Evolutionary conservation across 2,329 filamentous ascomycete species (phyloP).

Genomic region (Epichloe brachyelytri): DNA sequence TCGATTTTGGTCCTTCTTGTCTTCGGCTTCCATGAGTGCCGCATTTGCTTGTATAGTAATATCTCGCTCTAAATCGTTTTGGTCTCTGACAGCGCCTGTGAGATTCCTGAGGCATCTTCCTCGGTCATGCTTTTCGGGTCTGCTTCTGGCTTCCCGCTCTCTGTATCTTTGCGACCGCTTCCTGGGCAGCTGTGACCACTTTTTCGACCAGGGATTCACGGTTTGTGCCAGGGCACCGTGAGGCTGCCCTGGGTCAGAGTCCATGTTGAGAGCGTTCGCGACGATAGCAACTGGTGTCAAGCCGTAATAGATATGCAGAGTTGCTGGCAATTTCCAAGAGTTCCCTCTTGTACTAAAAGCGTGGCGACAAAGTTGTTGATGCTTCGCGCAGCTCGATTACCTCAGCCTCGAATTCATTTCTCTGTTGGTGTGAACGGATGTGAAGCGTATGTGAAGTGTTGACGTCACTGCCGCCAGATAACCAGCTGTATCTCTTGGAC

Average conservation of each 20-base stretch:
- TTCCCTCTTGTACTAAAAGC: not conserved
- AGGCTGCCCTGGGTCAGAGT: conserved; percentile 10
- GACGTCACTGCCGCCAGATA: not conserved
- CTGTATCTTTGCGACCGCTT: conserved; percentile 2
- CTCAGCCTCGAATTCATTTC: not conserved
- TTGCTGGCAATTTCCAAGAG: not conserved
- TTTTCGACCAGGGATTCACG: conserved; percentile 15
- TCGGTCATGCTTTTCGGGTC: conserved; percentile 35
- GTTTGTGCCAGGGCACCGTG: conserved; percentile 11
- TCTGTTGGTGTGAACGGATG: not conserved
- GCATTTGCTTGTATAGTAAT: conserved; percentile 54
- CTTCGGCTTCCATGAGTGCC: conserved; percentile 47
- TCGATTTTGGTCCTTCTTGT: conserved; percentile 48
- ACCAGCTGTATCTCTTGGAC: not conserved
- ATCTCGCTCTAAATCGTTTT: conserved; percentile 82
- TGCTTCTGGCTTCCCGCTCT: conserved; percentile 7
- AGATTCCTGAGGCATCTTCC: conserved; percentile 47
- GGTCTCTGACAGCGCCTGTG: conserved; percentile 62
- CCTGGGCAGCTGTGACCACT: conserved; percentile 20
- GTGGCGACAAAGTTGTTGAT: not conserved
- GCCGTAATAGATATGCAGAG: not conserved
- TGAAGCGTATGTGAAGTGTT: not conserved
- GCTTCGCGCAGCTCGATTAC: not conserved
- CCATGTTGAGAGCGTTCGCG: conserved; percentile 12
- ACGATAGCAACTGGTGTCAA: not conserved